phyloP scores from a whole-genome alignment of 352 stramenopile species.

The Thalassiosira sp. region DNA sequence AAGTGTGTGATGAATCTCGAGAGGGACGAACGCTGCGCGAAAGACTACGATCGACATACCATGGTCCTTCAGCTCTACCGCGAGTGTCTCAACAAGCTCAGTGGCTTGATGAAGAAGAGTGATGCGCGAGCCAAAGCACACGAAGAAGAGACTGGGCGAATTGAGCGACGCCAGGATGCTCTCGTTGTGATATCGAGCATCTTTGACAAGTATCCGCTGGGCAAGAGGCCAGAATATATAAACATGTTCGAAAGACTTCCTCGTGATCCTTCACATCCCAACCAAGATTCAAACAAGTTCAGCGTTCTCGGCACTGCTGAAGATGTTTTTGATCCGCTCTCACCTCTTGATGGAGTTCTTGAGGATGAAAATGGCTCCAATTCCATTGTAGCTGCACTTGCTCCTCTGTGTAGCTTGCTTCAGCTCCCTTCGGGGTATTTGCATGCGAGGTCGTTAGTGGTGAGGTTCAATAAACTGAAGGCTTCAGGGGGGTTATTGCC shows the following conservation, averaged over 20 bases:
- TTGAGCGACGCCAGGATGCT: conserved; percentile 71
- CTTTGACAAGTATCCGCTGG: conserved; percentile 57
- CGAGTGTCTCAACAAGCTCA: conserved; percentile 48
- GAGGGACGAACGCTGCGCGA: conserved; percentile 24
- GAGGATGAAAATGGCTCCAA: conserved; percentile 33
- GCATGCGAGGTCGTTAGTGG: conserved; percentile 65
- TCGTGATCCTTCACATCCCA: conserved; percentile 30
- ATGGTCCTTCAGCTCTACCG: conserved; percentile 67
- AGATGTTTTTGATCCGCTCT: conserved; percentile 73
- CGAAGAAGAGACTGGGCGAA: conserved; percentile 57
- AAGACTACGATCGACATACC: conserved; percentile 71
- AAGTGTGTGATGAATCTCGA: conserved; percentile 69
- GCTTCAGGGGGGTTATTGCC: conserved; percentile 43
- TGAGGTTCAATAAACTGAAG: conserved; percentile 61
- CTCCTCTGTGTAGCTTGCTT: conserved; percentile 69
- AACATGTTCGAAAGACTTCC: conserved; percentile 72
- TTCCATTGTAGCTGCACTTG: conserved; percentile 59
- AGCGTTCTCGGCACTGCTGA: conserved; percentile 45
- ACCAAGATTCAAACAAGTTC: conserved; percentile 5
- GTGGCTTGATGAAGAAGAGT: conserved; percentile 51
- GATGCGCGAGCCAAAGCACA: conserved; percentile 45
- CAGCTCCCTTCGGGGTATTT: conserved; percentile 75
- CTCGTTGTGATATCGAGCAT: conserved; percentile 73
- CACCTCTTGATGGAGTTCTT: conserved; percentile 61
- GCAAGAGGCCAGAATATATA: conserved; percentile 61